phyloP scores from a whole-genome alignment of 1,284 basidiomycete species.

The Ganoderma meredithae region DNA sequence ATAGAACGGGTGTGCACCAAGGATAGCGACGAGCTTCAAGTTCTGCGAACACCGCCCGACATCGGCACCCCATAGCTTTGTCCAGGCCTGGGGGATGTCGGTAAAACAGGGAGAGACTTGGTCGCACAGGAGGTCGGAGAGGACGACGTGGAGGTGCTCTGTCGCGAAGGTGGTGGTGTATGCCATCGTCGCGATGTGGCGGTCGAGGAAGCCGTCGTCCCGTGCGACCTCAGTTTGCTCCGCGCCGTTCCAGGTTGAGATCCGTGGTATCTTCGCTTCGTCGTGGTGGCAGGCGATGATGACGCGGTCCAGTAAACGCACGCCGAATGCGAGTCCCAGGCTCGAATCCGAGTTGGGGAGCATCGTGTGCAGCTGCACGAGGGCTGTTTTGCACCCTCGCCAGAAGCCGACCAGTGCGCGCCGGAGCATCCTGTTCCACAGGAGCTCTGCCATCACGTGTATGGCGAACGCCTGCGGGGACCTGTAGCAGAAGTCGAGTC shows the following conservation, averaged over 20 bases:
- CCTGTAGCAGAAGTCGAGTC: slow-evolving; percentile 27
- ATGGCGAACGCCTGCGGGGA: slow-evolving; percentile 29
- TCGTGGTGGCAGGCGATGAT: no score
- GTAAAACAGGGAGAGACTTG: background rate
- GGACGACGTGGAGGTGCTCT: background rate
- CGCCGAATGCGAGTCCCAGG: no score
- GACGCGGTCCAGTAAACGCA: no score
- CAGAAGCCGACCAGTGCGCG: no score
- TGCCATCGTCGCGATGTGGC: slow-evolving; percentile 22
- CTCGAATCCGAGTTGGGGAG: no score
- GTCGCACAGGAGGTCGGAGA: background rate
- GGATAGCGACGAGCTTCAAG: no score
- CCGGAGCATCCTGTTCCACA: background rate
- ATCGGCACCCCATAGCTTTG: no score
- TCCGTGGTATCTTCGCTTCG: no score
- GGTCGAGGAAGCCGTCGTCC: slow-evolving; percentile 16
- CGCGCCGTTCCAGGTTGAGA: slow-evolving; percentile 19
- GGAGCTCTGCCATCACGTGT: slow-evolving; percentile 12
- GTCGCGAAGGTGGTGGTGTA: slow-evolving; percentile 27
- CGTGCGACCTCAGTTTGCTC: slow-evolving; percentile 25
- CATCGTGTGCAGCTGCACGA: no score
- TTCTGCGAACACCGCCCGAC: no score
- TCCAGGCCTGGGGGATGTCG: background rate
- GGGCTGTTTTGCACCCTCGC: no score
- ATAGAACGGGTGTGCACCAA: no score